Evolutionary conservation across 352 stramenopile genomes (phyloP).

Genomic region (Phytophthora multivora): DNA sequence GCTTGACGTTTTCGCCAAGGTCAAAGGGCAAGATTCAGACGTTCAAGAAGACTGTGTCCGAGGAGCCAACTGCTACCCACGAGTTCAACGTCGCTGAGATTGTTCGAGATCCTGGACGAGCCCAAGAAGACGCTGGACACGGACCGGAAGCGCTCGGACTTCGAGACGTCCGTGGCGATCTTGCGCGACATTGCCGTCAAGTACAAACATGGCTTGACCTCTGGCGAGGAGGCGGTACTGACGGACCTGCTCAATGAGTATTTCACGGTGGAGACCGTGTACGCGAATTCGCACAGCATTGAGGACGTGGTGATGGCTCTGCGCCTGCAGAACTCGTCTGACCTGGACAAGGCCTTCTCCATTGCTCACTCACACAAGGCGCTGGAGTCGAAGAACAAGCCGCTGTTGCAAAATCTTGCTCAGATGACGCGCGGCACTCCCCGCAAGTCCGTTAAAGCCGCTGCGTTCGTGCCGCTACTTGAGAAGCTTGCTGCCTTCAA

Average conservation of each 20-base stretch:
- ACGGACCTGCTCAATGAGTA: slow-evolving; percentile 85
- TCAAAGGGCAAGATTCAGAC: slow-evolving; percentile 85
- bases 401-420: slow-evolving; percentile 73
- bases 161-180: slow-evolving; percentile 65
- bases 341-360: slow-evolving; percentile 83
- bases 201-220: slow-evolving; percentile 79
- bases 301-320: slow-evolving; percentile 86
- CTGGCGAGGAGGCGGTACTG: slow-evolving; percentile 65
- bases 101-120: slow-evolving; percentile 61
- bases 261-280: slow-evolving; percentile 76
- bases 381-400: slow-evolving; percentile 86
- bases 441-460: slow-evolving; percentile 63
- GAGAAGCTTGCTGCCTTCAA: slow-evolving; percentile 89
- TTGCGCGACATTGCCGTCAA: slow-evolving; percentile 79
- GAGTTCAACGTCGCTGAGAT: slow-evolving; percentile 67
- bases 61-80: slow-evolving; percentile 30
- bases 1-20: slow-evolving; percentile 88
- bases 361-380: slow-evolving; percentile 93
- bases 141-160: slow-evolving; percentile 65
- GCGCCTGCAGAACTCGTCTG: slow-evolving; percentile 90
- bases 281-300: slow-evolving; percentile 78
- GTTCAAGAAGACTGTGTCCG: slow-evolving; percentile 60
- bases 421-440: slow-evolving; percentile 53
- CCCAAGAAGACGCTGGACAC: slow-evolving; percentile 62
- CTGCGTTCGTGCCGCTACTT: slow-evolving; percentile 80